These are phyloP conservation scores for Termitomyces sp. DNA, from an alignment of 768 basidiomycete genomes.

Conservation along the genomic window DNA sequence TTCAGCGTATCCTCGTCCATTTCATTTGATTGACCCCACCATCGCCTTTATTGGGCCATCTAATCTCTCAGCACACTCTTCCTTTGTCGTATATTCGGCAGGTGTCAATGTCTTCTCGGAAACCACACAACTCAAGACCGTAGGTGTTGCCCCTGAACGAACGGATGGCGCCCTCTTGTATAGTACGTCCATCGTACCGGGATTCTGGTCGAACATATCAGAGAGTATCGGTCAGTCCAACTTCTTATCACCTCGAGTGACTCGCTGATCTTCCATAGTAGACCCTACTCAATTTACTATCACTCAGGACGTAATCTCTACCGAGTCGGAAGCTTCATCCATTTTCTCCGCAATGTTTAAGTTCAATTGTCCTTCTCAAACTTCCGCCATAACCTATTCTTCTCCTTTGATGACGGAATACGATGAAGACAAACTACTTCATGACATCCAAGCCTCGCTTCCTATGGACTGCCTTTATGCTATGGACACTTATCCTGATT, in stretches of 20 bases:
- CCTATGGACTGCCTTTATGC: constrained; percentile 20
- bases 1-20: constrained; percentile 47
- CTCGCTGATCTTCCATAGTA: constrained; percentile 23
- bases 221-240: constrained; percentile 46
- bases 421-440: constrained; percentile 13
- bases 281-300: constrained; percentile 69
- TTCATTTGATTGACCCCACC: constrained; percentile 62
- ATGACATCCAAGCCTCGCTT: constrained; percentile 13
- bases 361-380: constrained; percentile 40
- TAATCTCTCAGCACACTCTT: constrained; percentile 47
- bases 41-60: constrained; percentile 57
- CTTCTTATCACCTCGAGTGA: background rate
- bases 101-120: constrained; percentile 53
- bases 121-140: constrained; percentile 31
- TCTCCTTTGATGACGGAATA: constrained; percentile 14
- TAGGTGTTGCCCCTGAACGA: constrained; percentile 24
- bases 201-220: constrained; percentile 61
- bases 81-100: constrained; percentile 51
- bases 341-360: constrained; percentile 60
- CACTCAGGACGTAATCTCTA: constrained; percentile 55
- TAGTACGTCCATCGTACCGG: constrained; percentile 57
- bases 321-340: constrained; percentile 24
- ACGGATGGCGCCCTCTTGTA: constrained; percentile 44
- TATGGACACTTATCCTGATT: constrained; percentile 17
- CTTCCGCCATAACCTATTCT: constrained; percentile 8